These are phyloP conservation scores for Stevia rebaudiana DNA, from an alignment of 140 eudicot genomes.

Conservation along the genomic window DNA sequence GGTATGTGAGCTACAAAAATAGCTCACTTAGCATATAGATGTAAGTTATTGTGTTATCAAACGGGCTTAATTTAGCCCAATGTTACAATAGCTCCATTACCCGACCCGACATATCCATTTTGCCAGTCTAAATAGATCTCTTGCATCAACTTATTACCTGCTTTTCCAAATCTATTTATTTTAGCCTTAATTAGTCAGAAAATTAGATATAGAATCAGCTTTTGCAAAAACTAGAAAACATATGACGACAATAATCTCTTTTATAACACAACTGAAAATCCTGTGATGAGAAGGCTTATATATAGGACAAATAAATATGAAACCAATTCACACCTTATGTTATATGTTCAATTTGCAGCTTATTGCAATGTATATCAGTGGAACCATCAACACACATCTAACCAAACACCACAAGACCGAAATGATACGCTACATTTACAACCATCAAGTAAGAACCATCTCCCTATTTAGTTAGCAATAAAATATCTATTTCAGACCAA, in stretches of 20 bases:
- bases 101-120: no score
- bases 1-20: no score
- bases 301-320: background rate
- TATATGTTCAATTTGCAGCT: slow-evolving; percentile 32
- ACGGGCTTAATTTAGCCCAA: no score
- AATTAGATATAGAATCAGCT: background rate
- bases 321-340: background rate
- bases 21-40: no score
- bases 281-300: background rate
- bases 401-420: slow-evolving; percentile 43
- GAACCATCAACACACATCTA: slow-evolving; percentile 40
- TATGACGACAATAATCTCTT: background rate
- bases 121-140: no score
- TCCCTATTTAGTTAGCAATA: background rate
- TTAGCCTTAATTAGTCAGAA: background rate
- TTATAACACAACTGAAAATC: background rate
- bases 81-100: no score
- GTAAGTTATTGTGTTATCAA: no score
- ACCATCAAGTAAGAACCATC: slow-evolving; percentile 45
- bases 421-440: slow-evolving; percentile 54
- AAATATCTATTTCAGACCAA: background rate
- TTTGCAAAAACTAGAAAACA: background rate
- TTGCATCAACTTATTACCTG: background rate
- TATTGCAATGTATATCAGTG: slow-evolving; percentile 52
- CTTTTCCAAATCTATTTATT: background rate